Conservation (phyloP, 2,329 filamentous ascomycete species). For the Leptographium procerum region DNA sequence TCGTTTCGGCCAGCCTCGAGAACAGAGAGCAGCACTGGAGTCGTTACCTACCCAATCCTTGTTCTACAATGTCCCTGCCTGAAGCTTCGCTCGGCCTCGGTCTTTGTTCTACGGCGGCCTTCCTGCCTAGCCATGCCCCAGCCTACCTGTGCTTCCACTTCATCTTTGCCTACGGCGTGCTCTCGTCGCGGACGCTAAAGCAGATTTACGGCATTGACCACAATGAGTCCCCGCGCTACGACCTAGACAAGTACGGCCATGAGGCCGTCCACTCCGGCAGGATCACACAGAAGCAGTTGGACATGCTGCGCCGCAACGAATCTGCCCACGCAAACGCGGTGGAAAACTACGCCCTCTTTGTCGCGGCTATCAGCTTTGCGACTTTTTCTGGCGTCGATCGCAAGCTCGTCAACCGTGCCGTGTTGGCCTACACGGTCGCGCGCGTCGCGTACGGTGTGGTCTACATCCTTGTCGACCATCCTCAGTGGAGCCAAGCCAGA, state of each 20-base stretch:
- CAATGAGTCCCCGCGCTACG: conserved; percentile 32
- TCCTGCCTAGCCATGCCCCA: conserved; percentile 14
- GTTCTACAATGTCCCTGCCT: no score
- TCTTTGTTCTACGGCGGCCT: neutral
- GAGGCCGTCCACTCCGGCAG: conserved; percentile 29
- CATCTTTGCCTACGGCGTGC: conserved; percentile 30
- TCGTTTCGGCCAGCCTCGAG: no score
- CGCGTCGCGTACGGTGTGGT: conserved; percentile 27
- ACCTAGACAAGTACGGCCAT: conserved; percentile 32
- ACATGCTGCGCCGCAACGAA: conserved; percentile 31
- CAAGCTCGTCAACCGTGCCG: conserved; percentile 24
- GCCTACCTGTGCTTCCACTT: conserved; percentile 27
- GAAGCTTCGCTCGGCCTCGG: neutral
- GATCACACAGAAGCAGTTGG: conserved; percentile 28
- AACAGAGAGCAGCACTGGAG: no score
- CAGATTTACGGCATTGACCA: conserved; percentile 32
- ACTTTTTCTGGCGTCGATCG: conserved; percentile 25
- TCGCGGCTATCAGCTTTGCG: conserved; percentile 25
- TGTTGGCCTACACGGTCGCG: conserved; percentile 27
- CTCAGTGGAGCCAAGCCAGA: conserved; percentile 22
- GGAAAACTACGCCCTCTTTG: conserved; percentile 28
- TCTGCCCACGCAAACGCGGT: conserved; percentile 34
- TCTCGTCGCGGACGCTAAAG: conserved; percentile 32
- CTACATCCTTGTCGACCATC: conserved; percentile 28
- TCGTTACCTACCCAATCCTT: no score